Percentiles rank a stretch among this genome's conserved stretches.
These are phyloP conservation scores for Rosa chinensis DNA, from an alignment of 306 rosid species.

Conservation along the genomic window DNA sequence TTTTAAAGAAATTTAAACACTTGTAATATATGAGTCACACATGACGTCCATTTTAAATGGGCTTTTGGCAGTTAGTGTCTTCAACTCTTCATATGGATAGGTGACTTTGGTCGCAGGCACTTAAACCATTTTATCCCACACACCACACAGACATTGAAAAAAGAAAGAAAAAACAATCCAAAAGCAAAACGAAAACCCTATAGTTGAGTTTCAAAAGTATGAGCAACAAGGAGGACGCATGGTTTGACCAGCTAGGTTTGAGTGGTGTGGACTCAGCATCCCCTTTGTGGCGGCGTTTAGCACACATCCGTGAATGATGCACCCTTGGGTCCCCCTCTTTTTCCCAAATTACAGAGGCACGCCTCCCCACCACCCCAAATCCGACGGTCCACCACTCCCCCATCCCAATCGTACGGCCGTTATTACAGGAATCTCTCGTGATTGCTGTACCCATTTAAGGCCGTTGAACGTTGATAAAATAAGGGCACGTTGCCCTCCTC, in stretches of 20 bases:
- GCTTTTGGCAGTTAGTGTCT: too few relatives aligned
- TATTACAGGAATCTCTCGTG: neutral
- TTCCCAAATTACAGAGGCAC: neutral
- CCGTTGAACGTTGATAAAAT: conserved; percentile 16
- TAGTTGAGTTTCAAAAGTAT: too few relatives aligned
- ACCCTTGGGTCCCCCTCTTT: neutral
- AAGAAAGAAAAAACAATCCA: too few relatives aligned
- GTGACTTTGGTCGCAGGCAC: too few relatives aligned
- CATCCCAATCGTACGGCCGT: conserved; percentile 1
- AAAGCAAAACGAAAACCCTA: too few relatives aligned
- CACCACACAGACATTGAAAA: too few relatives aligned
- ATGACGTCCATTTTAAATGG: too few relatives aligned
- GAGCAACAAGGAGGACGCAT: neutral
- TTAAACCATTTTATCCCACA: too few relatives aligned
- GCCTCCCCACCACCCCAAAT: neutral
- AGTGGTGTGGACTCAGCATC: neutral
- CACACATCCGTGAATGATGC: neutral
- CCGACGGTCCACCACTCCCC: neutral
- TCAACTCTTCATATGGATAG: too few relatives aligned
- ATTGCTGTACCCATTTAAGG: neutral
- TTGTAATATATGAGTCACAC: too few relatives aligned
- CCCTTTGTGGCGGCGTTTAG: conserved; percentile 8
- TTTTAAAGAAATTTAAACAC: too few relatives aligned
- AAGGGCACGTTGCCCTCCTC: conserved; percentile 15
- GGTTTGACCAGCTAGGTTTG: neutral